Evolutionary conservation across 176 grass and related monocot genomes (phyloP).

Genomic region (Rhynchospora pubera): DNA sequence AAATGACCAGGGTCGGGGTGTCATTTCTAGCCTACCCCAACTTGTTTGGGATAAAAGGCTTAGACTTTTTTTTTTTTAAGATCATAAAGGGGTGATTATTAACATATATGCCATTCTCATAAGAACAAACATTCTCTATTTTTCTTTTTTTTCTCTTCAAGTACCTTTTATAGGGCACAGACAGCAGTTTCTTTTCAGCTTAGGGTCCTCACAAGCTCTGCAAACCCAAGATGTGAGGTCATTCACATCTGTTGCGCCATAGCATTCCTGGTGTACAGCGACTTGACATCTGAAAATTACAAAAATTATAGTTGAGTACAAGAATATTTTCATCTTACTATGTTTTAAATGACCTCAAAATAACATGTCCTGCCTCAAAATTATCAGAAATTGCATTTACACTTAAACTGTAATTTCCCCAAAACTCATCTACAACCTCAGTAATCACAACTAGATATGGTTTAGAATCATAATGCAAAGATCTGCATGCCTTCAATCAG

Average conservation of each 20-base stretch:
- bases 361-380: neutral
- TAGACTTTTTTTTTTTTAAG: too few relatives aligned
- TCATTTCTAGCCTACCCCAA: too few relatives aligned
- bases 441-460: neutral
- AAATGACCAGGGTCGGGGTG: too few relatives aligned
- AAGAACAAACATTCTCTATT: neutral
- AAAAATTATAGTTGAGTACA: neutral
- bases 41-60: too few relatives aligned
- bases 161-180: conserved; percentile 91
- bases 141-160: neutral
- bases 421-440: neutral
- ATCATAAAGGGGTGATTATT: neutral
- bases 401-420: neutral
- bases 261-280: conserved; percentile 95
- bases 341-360: neutral
- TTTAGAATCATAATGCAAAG: neutral
- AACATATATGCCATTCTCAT: neutral
- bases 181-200: conserved; percentile 62
- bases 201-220: conserved; percentile 64
- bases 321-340: neutral
- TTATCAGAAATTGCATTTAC: neutral
- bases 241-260: conserved; percentile 51
- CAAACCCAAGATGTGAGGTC: conserved; percentile 93
- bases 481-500: neutral
- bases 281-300: conserved; percentile 80